Conservation (phyloP, 768 basidiomycete genomes). For the Russula brevipes region DNA sequence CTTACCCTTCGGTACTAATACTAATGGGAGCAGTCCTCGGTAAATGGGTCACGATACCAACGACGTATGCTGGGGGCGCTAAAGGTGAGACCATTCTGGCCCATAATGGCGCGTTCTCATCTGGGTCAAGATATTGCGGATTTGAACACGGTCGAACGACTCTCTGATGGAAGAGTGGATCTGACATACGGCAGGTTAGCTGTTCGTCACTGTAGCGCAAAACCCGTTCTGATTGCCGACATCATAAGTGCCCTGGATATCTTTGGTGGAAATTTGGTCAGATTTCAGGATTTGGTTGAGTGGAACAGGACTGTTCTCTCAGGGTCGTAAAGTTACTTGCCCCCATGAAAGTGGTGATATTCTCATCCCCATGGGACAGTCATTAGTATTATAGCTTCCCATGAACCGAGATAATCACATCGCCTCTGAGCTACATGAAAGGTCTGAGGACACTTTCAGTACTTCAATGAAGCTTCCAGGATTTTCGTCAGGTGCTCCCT, state of each 20-base stretch:
- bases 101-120: background rate
- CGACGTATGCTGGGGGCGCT: constrained; percentile 97
- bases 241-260: constrained; percentile 55
- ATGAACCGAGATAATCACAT: background rate
- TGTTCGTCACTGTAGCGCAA: background rate
- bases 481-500: constrained; percentile 76
- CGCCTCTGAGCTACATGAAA: background rate
- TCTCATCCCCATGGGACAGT: constrained; percentile 32
- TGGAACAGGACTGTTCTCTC: constrained; percentile 17
- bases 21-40: constrained; percentile 60
- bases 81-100: constrained; percentile 47
- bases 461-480: constrained; percentile 73
- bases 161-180: constrained; percentile 82
- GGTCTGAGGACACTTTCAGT: constrained; percentile 38
- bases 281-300: constrained; percentile 49
- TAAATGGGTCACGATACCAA: constrained; percentile 86
- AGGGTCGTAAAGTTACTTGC: constrained; percentile 35
- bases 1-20: constrained; percentile 19
- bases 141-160: constrained; percentile 67
- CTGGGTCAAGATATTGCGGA: constrained; percentile 62
- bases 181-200: constrained; percentile 77
- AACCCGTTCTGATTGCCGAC: background rate
- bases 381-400: background rate
- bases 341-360: constrained; percentile 53
- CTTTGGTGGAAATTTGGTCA: constrained; percentile 61